Conservation (phyloP, 1,139 yeast species). For the Sugiyamaella neomexicana region DNA sequence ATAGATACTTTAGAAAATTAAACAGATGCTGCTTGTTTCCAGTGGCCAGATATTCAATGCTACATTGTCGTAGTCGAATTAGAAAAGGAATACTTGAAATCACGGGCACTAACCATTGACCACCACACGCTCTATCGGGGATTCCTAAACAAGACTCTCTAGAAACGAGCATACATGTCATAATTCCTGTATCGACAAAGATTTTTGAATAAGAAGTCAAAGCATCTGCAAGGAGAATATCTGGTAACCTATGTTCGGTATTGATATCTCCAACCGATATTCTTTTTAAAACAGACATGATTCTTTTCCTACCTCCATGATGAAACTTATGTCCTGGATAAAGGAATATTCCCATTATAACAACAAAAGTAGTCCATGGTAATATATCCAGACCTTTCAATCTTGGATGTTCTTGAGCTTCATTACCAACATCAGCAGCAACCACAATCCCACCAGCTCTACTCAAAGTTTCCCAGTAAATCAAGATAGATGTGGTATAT, state of each 20-base stretch:
- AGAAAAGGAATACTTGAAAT: constrained; percentile 62
- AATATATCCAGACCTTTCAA: constrained; percentile 31
- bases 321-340: constrained; percentile 33
- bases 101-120: constrained; percentile 49
- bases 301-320: constrained; percentile 33
- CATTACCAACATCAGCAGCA: constrained; percentile 17
- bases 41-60: constrained; percentile 60
- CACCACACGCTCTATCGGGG: constrained; percentile 42
- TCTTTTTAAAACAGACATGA: constrained; percentile 51
- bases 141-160: constrained; percentile 34
- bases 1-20: constrained; percentile 72
- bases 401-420: constrained; percentile 17
- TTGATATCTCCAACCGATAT: constrained; percentile 59
- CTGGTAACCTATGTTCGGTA: constrained; percentile 60
- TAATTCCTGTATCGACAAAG: constrained; percentile 63
- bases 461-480: constrained; percentile 29
- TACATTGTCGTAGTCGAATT: constrained; percentile 79
- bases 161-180: constrained; percentile 43
- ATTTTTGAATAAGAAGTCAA: constrained; percentile 78
- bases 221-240: constrained; percentile 77
- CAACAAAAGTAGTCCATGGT: constrained; percentile 41
- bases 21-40: constrained; percentile 55
- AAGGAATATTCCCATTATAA: constrained; percentile 35
- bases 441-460: constrained; percentile 23
- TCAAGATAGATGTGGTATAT: constrained; percentile 32